phyloP scores from a whole-genome alignment of 331 rosid genomes.

The Stylosanthes scabra region DNA sequence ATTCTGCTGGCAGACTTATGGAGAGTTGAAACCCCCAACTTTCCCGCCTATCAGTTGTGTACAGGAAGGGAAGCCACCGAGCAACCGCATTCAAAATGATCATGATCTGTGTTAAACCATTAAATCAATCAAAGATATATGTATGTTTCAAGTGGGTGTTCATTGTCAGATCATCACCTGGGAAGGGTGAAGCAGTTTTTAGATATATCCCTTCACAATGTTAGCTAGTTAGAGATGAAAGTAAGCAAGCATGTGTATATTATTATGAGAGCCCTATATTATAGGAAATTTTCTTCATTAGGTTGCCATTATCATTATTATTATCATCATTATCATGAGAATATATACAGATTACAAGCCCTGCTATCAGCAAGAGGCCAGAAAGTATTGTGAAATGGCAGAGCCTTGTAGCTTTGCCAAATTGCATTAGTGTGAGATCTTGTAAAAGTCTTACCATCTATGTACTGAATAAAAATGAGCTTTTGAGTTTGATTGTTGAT shows the following conservation, averaged over 20 bases:
- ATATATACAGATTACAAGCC: constrained; percentile 25
- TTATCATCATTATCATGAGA: constrained; percentile 19
- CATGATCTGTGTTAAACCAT: constrained; percentile 59
- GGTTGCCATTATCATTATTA: constrained; percentile 3
- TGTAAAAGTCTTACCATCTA: too few species aligned
- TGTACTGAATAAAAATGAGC: constrained; percentile 36
- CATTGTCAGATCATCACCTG: constrained; percentile 15
- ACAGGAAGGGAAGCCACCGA: constrained; percentile 83
- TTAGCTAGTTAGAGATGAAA: constrained; percentile 44
- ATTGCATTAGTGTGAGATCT: constrained; percentile 39
- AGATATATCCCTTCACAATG: constrained; percentile 22
- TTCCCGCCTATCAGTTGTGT: constrained; percentile 84
- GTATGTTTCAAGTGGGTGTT: constrained; percentile 31
- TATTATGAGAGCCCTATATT: constrained; percentile 15
- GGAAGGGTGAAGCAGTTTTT: constrained; percentile 11
- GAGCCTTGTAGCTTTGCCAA: constrained; percentile 34
- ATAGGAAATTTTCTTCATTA: constrained; percentile 34
- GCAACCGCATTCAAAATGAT: constrained; percentile 70
- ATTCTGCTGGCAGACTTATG: constrained; percentile 96
- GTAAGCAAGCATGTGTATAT: constrained; percentile 38
- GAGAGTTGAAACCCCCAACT: constrained; percentile 82
- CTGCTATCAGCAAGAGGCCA: constrained; percentile 42
- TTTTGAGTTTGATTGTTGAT: too few species aligned
- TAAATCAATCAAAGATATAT: background rate
- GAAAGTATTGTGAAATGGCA: constrained; percentile 49